A percentile compares a stretch with the other conserved stretches of the same genome.
Evolutionary conservation across 148 eudicot genomes (phyloP).

Genomic region (Polygonum maritimum): DNA sequence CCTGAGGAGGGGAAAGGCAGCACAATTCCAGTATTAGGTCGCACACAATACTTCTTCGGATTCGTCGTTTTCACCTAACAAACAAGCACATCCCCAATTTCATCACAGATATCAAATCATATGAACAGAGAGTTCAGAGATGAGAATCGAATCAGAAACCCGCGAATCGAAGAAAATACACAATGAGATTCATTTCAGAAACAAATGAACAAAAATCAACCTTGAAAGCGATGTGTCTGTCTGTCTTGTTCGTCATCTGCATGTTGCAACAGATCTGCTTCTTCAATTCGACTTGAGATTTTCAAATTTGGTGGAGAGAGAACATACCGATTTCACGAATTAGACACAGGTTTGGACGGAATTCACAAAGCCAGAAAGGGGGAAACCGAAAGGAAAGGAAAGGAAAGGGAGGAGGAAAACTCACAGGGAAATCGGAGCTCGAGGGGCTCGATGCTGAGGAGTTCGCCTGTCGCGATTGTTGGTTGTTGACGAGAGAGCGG

Average conservation of each 20-base stretch:
- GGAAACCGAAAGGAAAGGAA: not conserved
- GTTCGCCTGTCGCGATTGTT: slow-evolving; percentile 21
- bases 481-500: slow-evolving; percentile 9
- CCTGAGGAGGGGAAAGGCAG: slow-evolving; percentile 58
- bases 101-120: not conserved
- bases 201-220: slow-evolving; percentile 14
- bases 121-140: not conserved
- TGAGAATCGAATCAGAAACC: not conserved
- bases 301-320: not conserved
- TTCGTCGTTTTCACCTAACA: slow-evolving; percentile 82
- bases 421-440: slow-evolving; percentile 39
- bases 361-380: not conserved
- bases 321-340: not conserved
- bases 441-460: slow-evolving; percentile 26
- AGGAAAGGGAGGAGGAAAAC: not conserved
- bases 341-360: not conserved
- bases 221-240: slow-evolving; percentile 48
- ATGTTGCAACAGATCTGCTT: slow-evolving; percentile 39
- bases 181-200: not conserved
- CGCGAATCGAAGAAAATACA: not conserved
- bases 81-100: slow-evolving; percentile 4
- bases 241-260: slow-evolving; percentile 31
- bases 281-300: slow-evolving; percentile 35
- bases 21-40: slow-evolving; percentile 82
- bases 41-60: slow-evolving; percentile 83